Percentiles rank a stretch among this genome's conserved stretches.
phyloP scores from a whole-genome alignment of 2,329 filamentous ascomycete species.

The Fusarium tuaranense region DNA sequence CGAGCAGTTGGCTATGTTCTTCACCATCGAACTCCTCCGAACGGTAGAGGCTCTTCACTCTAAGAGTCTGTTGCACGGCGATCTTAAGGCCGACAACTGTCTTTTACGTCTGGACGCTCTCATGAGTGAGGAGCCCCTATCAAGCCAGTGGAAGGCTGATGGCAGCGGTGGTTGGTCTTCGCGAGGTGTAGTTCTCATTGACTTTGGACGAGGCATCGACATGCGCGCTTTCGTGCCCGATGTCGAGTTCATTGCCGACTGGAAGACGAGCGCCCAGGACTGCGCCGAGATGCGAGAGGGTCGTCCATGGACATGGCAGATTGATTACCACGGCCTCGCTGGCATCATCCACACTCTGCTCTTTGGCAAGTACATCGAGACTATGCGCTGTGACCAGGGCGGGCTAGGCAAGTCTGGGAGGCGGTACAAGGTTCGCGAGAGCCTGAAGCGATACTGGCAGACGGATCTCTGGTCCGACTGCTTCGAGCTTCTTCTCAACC shows the following conservation, averaged over 20 bases:
- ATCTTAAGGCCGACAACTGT: constrained; percentile 96
- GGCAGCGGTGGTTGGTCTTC: constrained; percentile 82
- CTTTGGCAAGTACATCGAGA: constrained; percentile 96
- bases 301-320: constrained; percentile 96
- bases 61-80: constrained; percentile 86
- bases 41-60: constrained; percentile 89
- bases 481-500: constrained; percentile 90
- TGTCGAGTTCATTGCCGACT: constrained; percentile 91
- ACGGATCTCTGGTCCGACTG: constrained; percentile 87
- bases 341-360: constrained; percentile 89
- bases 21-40: constrained; percentile 89
- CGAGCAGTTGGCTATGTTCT: constrained; percentile 94
- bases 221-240: constrained; percentile 84
- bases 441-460: constrained; percentile 96
- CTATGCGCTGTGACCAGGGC: constrained; percentile 66
- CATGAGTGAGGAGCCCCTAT: constrained; percentile 60
- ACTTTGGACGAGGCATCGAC: constrained; percentile 95
- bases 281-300: constrained; percentile 96
- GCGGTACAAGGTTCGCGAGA: constrained; percentile 84
- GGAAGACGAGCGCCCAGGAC: constrained; percentile 88
- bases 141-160: constrained; percentile 75
- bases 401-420: constrained; percentile 70
- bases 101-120: constrained; percentile 80
- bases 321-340: constrained; percentile 94
- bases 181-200: constrained; percentile 88